phyloP scores from a whole-genome alignment of 1,139 yeast genomes.

The Geotrichum restrictum region DNA sequence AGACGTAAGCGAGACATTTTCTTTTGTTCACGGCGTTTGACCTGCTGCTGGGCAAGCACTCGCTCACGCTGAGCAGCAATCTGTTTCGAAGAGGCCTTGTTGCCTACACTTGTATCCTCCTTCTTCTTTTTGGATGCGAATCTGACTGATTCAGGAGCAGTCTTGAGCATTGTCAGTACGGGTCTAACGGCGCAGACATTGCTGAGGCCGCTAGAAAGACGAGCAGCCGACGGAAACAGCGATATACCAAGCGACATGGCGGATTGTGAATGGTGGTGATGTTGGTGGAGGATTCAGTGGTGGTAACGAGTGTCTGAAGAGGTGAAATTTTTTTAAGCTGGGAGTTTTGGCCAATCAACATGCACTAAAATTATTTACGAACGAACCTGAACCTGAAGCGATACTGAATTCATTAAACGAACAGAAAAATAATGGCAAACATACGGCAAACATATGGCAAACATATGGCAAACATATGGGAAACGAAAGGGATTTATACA shows the following conservation, averaged over 20 bases:
- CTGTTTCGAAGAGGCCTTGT: conserved; percentile 36
- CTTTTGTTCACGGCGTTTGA: conserved; percentile 29
- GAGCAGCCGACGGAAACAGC: conserved; percentile 7
- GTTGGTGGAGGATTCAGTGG: background rate
- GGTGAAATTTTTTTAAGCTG: conserved; percentile 6
- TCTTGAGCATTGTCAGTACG: background rate
- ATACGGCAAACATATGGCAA: background rate
- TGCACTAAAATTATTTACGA: background rate
- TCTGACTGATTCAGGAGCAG: conserved; percentile 20
- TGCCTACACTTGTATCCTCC: conserved; percentile 25
- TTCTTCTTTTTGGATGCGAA: conserved; percentile 29
- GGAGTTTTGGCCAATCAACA: conserved; percentile 14
- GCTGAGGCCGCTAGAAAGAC: conserved; percentile 7
- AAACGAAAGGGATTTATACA: background rate
- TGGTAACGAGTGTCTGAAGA: background rate
- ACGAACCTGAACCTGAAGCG: too few relatives aligned
- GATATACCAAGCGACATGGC: conserved; percentile 12
- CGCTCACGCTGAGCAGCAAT: conserved; percentile 36
- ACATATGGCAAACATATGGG: too few relatives aligned
- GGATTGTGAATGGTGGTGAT: conserved; percentile 1
- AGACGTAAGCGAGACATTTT: conserved; percentile 26
- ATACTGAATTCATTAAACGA: background rate
- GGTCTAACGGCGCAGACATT: conserved; percentile 10
- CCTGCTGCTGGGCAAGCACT: conserved; percentile 22
- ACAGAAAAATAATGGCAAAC: background rate